Evolutionary conservation across 257 asterid species (phyloP), one percentile per base, ranked within the genome.

Genomic region (Ilex aquifolium): DNA sequence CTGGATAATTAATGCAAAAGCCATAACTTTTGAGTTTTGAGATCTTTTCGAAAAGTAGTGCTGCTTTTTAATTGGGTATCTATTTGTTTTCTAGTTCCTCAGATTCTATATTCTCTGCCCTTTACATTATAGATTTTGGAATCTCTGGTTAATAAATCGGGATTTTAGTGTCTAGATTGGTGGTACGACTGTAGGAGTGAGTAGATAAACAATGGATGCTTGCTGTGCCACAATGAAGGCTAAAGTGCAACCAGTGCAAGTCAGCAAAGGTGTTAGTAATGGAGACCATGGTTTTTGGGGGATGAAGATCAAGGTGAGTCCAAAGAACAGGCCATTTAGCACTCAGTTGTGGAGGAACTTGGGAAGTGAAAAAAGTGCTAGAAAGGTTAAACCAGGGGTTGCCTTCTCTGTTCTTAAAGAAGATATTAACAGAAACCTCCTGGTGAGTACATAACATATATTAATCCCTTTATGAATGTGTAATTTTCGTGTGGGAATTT

Each of bases 371-470:
- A 71, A 67, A 29, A 67, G 70, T 64, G 46, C 42, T 29, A 73
- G 58, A 63, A 74, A 76, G 56, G 55, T 67, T 61, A 85, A 75
- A 63, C 81, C 76, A 49, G 95, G 89, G 27, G 81, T 86, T 44
- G 82, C 82, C 31, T 82, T 50, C 75, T 85, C 95, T 68, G 71
- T 89, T 72, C 73, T 87, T 30, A 78, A 95, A 30, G 84, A 82
- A 32, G 95, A 92, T 62, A 73, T 85, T 56, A 78, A 89, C 81
- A 74, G 78, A 73, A 86, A 83, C 70, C 50, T 87, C 71, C 68
- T 70, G 67, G 97, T 87, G 61, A 74, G 77, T 76, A 40, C 15
- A 7, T 27, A 7, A 36, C 42, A 36, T 36, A 36, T 4, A 36
- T 36, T 36, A 4, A 36, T 36, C 7, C 5, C 5, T 8, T 36